Conservation (phyloP, 2,329 filamentous ascomycete species). For the Colletotrichum caudatum region DNA sequence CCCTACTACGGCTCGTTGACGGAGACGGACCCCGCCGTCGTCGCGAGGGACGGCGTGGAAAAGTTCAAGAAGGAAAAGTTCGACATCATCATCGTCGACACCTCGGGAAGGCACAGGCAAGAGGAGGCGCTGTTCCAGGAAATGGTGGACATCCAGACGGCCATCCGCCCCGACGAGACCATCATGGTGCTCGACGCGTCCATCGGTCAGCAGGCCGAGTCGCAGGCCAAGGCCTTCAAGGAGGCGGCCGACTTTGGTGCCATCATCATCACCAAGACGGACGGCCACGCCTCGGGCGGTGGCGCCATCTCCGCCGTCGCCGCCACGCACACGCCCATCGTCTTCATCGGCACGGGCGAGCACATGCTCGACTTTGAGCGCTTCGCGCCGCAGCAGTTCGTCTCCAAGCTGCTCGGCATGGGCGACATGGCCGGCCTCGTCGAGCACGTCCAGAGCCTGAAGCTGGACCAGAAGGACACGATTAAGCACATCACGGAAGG, state of each 20-base stretch:
- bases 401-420: slow-evolving; percentile 95
- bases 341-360: slow-evolving; percentile 97
- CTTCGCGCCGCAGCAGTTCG: slow-evolving; percentile 92
- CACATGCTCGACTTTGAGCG: slow-evolving; percentile 95
- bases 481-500: slow-evolving; percentile 99
- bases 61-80: slow-evolving; percentile 99
- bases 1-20: slow-evolving; percentile 98
- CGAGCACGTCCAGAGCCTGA: slow-evolving; percentile 95
- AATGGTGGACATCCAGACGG: slow-evolving; percentile 95
- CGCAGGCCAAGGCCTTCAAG: slow-evolving; percentile 96
- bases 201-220: slow-evolving; percentile 95
- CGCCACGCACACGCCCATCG: slow-evolving; percentile 95
- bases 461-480: slow-evolving; percentile 97
- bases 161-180: slow-evolving; percentile 92
- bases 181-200: slow-evolving; percentile 98
- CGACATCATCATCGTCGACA: slow-evolving; percentile 98
- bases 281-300: slow-evolving; percentile 94
- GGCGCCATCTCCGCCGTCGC: slow-evolving; percentile 98
- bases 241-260: slow-evolving; percentile 96
- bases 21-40: slow-evolving; percentile 93
- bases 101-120: slow-evolving; percentile 92
- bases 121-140: slow-evolving; percentile 96
- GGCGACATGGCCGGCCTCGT: slow-evolving; percentile 95
- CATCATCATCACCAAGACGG: slow-evolving; percentile 99
- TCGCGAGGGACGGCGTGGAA: slow-evolving; percentile 94